A percentile compares a stretch with the other conserved stretches of the same genome.
phyloP scores from a whole-genome alignment of 2,329 filamentous ascomycete genomes.

The Metarhizium rileyi region DNA sequence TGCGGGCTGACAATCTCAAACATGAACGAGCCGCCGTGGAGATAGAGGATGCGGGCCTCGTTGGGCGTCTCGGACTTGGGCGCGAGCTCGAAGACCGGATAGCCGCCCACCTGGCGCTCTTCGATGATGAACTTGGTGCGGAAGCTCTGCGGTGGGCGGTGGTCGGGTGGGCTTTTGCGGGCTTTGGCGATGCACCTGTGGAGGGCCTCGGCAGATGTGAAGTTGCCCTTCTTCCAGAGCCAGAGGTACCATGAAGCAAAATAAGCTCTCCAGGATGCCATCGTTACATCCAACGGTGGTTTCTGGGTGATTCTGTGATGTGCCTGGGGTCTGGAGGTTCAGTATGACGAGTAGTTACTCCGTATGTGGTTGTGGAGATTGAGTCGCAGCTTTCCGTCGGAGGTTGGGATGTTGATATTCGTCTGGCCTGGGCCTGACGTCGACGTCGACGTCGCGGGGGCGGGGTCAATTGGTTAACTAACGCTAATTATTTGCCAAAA shows the following conservation, averaged over 20 bases:
- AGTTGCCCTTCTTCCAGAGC: constrained; percentile 17
- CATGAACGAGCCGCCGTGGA: constrained; percentile 22
- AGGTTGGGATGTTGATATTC: no score
- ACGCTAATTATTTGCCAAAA: no score
- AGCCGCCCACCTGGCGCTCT: constrained; percentile 10
- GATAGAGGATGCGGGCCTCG: constrained; percentile 20
- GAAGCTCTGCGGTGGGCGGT: constrained; percentile 15
- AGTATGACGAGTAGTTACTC: no score
- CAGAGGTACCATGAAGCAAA: constrained; percentile 18
- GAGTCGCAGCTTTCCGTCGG: no score
- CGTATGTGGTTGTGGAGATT: no score
- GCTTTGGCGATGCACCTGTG: constrained; percentile 15
- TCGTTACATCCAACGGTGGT: constrained; percentile 4
- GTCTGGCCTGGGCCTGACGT: no score
- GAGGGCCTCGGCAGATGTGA: constrained; percentile 15
- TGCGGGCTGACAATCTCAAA: constrained; percentile 19
- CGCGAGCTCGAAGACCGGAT: constrained; percentile 19
- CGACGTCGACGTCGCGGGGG: no score
- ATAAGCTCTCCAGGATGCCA: constrained; percentile 18
- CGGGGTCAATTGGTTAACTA: no score
- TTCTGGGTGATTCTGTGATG: background rate
- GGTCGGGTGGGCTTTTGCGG: constrained; percentile 11
- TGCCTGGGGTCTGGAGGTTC: no score
- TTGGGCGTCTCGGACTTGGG: constrained; percentile 20
- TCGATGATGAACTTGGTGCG: constrained; percentile 17